A percentile compares a stretch with the other conserved stretches of the same genome.
Evolutionary conservation across 2,329 filamentous ascomycete genomes (phyloP).

Genomic region (Venturia aucupariae): DNA sequence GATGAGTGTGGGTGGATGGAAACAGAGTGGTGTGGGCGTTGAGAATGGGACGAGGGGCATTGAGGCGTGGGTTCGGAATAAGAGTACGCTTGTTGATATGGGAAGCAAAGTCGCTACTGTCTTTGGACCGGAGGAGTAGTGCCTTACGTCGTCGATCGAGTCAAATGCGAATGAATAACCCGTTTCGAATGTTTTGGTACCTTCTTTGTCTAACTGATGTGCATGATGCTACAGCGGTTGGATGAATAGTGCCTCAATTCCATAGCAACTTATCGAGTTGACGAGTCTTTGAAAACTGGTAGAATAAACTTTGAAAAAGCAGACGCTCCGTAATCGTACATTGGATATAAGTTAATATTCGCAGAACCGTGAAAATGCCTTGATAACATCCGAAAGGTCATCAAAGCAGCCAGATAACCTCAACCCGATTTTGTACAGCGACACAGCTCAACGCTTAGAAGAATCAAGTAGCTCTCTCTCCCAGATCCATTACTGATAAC

Average conservation of each 20-base stretch:
- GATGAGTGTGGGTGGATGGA: conserved; percentile 91
- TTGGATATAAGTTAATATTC: background rate
- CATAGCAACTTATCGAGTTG: no score
- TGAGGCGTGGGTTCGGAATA: conserved; percentile 75
- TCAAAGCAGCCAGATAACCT: background rate
- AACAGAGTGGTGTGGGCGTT: conserved; percentile 76
- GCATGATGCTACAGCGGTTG: no score
- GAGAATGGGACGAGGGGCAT: conserved; percentile 77
- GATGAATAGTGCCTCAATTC: no score
- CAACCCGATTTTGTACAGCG: background rate
- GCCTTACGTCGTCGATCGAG: no score
- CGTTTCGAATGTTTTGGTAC: no score
- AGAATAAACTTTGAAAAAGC: no score
- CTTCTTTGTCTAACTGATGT: no score
- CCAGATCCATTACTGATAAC: background rate
- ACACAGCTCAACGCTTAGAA: background rate
- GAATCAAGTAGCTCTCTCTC: background rate
- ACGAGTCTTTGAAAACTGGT: no score
- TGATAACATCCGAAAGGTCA: background rate
- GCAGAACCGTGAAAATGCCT: background rate
- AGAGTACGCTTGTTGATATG: conserved; percentile 82
- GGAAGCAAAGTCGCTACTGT: conserved; percentile 60
- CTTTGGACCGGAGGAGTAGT: conserved; percentile 37
- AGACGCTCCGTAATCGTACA: conserved; percentile 2
- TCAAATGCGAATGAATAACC: no score